Evolutionary conservation across 129 eudicot species (phyloP).

Genomic region (Oenanthe sinensis): DNA sequence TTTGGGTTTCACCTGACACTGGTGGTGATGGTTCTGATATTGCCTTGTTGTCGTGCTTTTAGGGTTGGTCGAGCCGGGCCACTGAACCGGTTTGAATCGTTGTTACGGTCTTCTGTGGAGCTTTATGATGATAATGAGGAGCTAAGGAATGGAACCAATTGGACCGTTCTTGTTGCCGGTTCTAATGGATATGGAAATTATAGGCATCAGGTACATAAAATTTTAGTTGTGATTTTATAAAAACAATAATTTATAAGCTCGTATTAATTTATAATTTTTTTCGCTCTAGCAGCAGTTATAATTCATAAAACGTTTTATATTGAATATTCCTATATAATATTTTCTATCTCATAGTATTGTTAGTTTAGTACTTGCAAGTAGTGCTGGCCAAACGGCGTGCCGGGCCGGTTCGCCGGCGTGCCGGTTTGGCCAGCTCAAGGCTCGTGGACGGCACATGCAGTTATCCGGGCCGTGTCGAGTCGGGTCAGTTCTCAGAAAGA

Average conservation of each 20-base stretch:
- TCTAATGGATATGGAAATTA: conserved; percentile 57
- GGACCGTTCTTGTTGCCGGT: conserved; percentile 96
- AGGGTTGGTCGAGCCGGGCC: conserved; percentile 22
- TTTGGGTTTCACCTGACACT: conserved; percentile 2
- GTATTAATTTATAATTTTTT: too few species aligned
- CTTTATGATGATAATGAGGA: neutral
- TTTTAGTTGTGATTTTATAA: too few species aligned
- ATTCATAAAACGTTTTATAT: too few species aligned
- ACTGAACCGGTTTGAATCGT: conserved; percentile 26
- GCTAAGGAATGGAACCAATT: conserved; percentile 26
- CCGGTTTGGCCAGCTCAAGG: too few species aligned
- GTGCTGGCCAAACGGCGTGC: too few species aligned
- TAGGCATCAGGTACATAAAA: conserved; percentile 60
- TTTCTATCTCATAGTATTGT: neutral
- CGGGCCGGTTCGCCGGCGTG: too few species aligned
- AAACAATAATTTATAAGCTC: too few species aligned
- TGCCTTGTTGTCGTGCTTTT: conserved; percentile 9
- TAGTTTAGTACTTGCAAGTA: neutral
- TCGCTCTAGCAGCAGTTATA: too few species aligned
- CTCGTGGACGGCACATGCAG: too few species aligned
- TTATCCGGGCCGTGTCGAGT: too few species aligned
- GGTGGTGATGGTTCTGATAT: conserved; percentile 20
- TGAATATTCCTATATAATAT: too few species aligned
- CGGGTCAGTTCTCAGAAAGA: too few species aligned
- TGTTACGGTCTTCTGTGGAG: conserved; percentile 36